Percentiles rank a stretch among this genome's conserved stretches.
Conservation (phyloP, 352 stramenopile genomes). For the Elongisporangium undulatum region DNA sequence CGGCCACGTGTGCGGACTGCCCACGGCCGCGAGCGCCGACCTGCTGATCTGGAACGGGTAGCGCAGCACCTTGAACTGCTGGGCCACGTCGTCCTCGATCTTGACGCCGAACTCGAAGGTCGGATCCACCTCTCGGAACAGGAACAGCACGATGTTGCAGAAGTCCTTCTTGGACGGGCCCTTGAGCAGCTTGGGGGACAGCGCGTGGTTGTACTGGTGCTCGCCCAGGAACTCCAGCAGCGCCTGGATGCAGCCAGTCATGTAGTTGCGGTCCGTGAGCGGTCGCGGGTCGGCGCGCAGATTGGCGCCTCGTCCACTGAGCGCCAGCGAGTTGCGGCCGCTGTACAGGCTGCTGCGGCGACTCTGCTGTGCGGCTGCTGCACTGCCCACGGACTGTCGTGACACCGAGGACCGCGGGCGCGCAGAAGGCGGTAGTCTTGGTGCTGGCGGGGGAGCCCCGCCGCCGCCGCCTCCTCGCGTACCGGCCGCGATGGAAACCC, state of each 20-base stretch:
- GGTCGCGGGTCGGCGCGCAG: conserved; percentile 75
- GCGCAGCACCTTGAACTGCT: conserved; percentile 64
- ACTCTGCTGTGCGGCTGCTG: conserved; percentile 4
- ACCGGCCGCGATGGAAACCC: conserved; percentile 37
- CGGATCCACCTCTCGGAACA: conserved; percentile 94
- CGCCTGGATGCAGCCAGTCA: conserved; percentile 88
- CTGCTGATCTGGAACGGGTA: conserved; percentile 98
- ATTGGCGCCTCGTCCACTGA: conserved; percentile 20
- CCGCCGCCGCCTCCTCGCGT: conserved; percentile 3
- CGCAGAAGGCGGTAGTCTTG: conserved; percentile 8
- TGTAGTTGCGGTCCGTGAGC: conserved; percentile 90
- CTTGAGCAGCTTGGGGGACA: conserved; percentile 89
- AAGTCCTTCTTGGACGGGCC: conserved; percentile 97
- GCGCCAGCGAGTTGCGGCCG: conserved; percentile 48
- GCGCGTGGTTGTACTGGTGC: conserved; percentile 88
- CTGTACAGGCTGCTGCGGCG: conserved; percentile 65
- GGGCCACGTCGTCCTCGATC: conserved; percentile 73
- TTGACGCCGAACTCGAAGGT: conserved; percentile 78
- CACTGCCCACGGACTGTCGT: conserved; percentile 41
- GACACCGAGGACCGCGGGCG: conserved; percentile 40
- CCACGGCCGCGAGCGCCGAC: conserved; percentile 91
- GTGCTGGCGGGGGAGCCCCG: conserved; percentile 7
- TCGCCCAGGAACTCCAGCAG: conserved; percentile 93
- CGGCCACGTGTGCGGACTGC: conserved; percentile 95
- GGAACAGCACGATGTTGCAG: conserved; percentile 95